Percentiles rank a stretch among this genome's conserved stretches.
These are phyloP conservation scores for Trametes cubensis DNA, from an alignment of 768 basidiomycete species.

Conservation along the genomic window DNA sequence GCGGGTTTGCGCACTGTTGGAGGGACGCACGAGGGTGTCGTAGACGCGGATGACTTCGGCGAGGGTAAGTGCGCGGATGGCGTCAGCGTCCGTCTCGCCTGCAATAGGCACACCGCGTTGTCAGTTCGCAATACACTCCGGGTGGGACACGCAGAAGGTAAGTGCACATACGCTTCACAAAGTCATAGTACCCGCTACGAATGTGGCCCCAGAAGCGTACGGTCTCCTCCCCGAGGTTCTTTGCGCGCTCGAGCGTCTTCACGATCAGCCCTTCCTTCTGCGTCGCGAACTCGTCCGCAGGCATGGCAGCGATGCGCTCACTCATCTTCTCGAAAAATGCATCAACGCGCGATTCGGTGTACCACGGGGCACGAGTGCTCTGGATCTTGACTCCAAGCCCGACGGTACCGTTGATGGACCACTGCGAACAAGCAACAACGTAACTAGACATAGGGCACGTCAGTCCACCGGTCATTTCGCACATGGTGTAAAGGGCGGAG, in stretches of 20 bases:
- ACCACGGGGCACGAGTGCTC: constrained; percentile 27
- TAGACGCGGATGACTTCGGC: constrained; percentile 25
- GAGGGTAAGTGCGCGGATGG: constrained; percentile 21
- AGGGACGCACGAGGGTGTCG: constrained; percentile 26
- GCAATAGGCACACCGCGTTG: neutral
- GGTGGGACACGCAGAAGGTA: neutral
- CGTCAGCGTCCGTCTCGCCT: constrained; percentile 27
- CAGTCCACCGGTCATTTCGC: neutral
- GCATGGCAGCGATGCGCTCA: constrained; percentile 19
- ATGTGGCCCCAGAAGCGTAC: constrained; percentile 31
- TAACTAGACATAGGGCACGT: constrained; percentile 19
- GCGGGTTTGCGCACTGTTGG: constrained; percentile 15
- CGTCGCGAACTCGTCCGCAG: constrained; percentile 14
- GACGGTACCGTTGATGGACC: constrained; percentile 24
- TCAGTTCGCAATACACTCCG: neutral
- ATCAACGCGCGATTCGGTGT: constrained; percentile 32
- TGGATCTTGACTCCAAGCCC: constrained; percentile 32
- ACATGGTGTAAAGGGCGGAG: neutral
- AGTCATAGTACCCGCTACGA: constrained; percentile 29
- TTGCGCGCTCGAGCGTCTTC: constrained; percentile 28
- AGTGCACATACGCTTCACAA: constrained; percentile 28
- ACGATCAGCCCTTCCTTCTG: constrained; percentile 30
- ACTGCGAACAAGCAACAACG: constrained; percentile 24
- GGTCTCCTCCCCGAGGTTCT: constrained; percentile 32
- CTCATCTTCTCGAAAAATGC: constrained; percentile 28